Conservation (phyloP, 1,284 basidiomycete species). For the Termitomyces sp. region DNA sequence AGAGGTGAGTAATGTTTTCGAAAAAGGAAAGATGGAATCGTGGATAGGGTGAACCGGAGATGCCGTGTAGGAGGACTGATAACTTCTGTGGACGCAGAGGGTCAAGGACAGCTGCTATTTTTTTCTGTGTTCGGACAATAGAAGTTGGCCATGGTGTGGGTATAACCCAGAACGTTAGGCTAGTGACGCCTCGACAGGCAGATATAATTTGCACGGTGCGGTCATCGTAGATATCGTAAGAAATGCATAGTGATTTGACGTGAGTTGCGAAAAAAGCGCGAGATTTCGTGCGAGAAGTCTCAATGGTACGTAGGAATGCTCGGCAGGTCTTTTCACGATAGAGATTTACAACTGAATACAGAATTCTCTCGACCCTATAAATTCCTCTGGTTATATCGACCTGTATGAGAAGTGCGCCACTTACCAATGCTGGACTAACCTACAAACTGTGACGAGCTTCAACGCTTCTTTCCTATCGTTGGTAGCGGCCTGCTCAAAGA, state of each 20-base stretch:
- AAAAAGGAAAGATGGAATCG: conserved; percentile 26
- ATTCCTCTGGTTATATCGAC: not conserved
- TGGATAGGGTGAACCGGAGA: conserved; percentile 17
- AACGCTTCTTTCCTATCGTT: conserved; percentile 21
- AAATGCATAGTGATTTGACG: conserved; percentile 26
- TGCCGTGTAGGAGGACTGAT: conserved; percentile 17
- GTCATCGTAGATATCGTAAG: conserved; percentile 23
- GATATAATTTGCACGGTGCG: conserved; percentile 20
- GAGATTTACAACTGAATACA: conserved; percentile 25
- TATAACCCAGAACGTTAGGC: conserved; percentile 25
- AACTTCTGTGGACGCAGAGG: conserved; percentile 21
- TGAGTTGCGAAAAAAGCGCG: conserved; percentile 23
- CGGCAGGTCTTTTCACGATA: conserved; percentile 21
- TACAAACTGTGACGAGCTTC: conserved; percentile 23
- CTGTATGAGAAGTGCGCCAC: conserved; percentile 6
- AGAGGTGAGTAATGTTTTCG: conserved; percentile 30
- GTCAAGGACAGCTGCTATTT: conserved; percentile 16
- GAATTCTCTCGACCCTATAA: conserved; percentile 23
- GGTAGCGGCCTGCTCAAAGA: conserved; percentile 23
- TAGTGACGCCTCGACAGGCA: conserved; percentile 22
- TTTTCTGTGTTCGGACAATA: conserved; percentile 4
- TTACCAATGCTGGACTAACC: conserved; percentile 23
- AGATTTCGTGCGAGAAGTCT: conserved; percentile 22
- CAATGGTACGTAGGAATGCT: conserved; percentile 25
- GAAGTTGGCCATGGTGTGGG: conserved; percentile 8